These are phyloP conservation scores for Pleurotus giganteus DNA, from an alignment of 768 basidiomycete species.

Conservation along the genomic window DNA sequence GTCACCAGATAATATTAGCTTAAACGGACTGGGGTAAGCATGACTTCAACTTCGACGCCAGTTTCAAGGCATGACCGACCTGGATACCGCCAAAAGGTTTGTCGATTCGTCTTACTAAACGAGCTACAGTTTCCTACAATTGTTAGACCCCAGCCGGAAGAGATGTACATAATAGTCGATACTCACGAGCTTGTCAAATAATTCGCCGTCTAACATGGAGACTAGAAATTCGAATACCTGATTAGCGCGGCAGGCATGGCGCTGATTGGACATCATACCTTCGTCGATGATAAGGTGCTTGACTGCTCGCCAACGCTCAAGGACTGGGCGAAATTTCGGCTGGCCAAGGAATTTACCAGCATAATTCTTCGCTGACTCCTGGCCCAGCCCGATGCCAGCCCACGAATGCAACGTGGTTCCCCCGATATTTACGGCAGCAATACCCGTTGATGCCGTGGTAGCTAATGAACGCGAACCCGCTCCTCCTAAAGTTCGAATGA, in stretches of 20 bases:
- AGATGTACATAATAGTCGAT: neutral
- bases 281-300: slow-evolving; percentile 82
- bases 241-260: neutral
- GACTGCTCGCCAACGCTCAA: slow-evolving; percentile 61
- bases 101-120: slow-evolving; percentile 45
- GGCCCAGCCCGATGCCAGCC: slow-evolving; percentile 79
- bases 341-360: slow-evolving; percentile 52
- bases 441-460: slow-evolving; percentile 79
- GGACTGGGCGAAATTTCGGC: slow-evolving; percentile 32
- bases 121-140: slow-evolving; percentile 60
- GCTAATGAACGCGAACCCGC: slow-evolving; percentile 40
- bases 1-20: slow-evolving; percentile 81
- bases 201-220: slow-evolving; percentile 81
- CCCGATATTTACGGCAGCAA: slow-evolving; percentile 81
- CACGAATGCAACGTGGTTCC: slow-evolving; percentile 80
- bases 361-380: slow-evolving; percentile 49
- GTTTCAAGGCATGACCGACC: slow-evolving; percentile 30
- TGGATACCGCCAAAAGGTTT: slow-evolving; percentile 86
- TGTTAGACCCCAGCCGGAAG: slow-evolving; percentile 26
- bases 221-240: slow-evolving; percentile 45
- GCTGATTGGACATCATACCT: slow-evolving; percentile 42
- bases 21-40: slow-evolving; percentile 23
- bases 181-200: slow-evolving; percentile 80
- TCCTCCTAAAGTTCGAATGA: slow-evolving; percentile 50
- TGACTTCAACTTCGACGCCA: neutral